phyloP scores from a whole-genome alignment of 495 filamentous ascomycete genomes.

The Aspergillus cristatus region DNA sequence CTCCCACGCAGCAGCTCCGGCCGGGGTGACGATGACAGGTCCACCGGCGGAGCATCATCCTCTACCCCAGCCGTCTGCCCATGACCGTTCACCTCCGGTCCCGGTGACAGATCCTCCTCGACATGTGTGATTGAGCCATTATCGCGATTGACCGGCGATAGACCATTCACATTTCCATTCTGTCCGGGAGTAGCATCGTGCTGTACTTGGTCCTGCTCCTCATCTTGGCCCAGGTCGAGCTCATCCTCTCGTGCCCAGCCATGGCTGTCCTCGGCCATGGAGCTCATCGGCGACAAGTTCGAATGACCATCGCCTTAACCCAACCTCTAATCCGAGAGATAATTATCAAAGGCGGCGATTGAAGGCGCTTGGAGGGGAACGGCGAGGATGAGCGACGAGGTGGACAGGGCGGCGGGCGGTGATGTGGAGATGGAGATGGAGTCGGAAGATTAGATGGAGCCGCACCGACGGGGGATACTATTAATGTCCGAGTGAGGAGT shows the following conservation, averaged over 20 bases:
- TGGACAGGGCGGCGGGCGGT: too few species aligned
- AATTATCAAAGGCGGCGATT: too few species aligned
- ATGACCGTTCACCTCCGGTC: conserved; percentile 17
- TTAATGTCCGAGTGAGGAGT: too few species aligned
- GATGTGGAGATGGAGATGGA: too few species aligned
- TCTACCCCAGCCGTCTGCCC: conserved; percentile 5
- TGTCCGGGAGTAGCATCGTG: conserved; percentile 17
- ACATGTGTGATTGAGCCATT: conserved; percentile 11
- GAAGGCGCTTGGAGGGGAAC: background rate
- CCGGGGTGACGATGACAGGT: conserved; percentile 12
- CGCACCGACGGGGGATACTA: too few species aligned
- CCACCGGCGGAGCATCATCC: conserved; percentile 11
- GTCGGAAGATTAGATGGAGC: too few species aligned
- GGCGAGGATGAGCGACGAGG: too few species aligned
- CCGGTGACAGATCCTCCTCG: conserved; percentile 21
- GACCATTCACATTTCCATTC: too few species aligned
- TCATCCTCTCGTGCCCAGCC: conserved; percentile 39
- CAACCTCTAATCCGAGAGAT: background rate
- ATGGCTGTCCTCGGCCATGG: conserved; percentile 40
- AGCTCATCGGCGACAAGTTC: conserved; percentile 39
- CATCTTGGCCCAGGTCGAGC: conserved; percentile 36
- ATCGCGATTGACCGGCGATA: too few species aligned
- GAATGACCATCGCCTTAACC: conserved; percentile 37
- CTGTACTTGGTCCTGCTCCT: conserved; percentile 12
- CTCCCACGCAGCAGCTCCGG: conserved; percentile 11